Evolutionary conservation across 2,329 filamentous ascomycete species (phyloP), one percentile per base, ranked within the genome.

Genomic region (Ceratocystis huliohia): DNA sequence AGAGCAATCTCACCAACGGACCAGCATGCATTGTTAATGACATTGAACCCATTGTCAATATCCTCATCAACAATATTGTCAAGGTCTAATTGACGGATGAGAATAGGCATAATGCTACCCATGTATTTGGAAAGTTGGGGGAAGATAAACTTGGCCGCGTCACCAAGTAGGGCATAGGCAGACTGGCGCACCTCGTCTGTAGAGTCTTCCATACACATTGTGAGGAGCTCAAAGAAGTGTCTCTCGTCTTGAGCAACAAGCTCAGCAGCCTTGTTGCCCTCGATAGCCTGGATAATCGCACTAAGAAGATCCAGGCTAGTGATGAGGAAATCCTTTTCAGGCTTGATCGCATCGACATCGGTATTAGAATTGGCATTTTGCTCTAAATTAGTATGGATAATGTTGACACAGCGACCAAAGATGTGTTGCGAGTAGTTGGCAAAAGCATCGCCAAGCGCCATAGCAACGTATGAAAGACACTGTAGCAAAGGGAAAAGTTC

Each of bases 21-120:
- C 94, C 94, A 99, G 78, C 93, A 97, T 25, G 94, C 93, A 74
- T 99, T 99, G 81, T 97, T 99, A 68, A 97, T 86, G 37, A 97
- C 92, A 68, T 91, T 91, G 74, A 96, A 96, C 15, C 86, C 87
- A 20, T 84, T 88, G 69, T 96, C 90, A 61, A 91, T 85, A 68
- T 91, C 88, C 71, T 95, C 90, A 68, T 92, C 88, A 20, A 85
- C 76, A 63, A 91, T 83, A 66, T 81, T 81, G 69, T 91, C 88
- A 70, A 96, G 79, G 70, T 97, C 92, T 33, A 99, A 84, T 74
- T 97, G 92, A 71, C 86, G 84, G 69, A 96, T 83, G n/a, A 96
- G 78, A 62, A 93, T 85, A 0, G 90, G 88, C 73, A 97, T 78
- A 66, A 97, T 81, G 13, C 80, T 84, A 1, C 84, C 81, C 15